phyloP scores from a whole-genome alignment of 371 early-diverging fungal species.

The Mortierella sp. region DNA sequence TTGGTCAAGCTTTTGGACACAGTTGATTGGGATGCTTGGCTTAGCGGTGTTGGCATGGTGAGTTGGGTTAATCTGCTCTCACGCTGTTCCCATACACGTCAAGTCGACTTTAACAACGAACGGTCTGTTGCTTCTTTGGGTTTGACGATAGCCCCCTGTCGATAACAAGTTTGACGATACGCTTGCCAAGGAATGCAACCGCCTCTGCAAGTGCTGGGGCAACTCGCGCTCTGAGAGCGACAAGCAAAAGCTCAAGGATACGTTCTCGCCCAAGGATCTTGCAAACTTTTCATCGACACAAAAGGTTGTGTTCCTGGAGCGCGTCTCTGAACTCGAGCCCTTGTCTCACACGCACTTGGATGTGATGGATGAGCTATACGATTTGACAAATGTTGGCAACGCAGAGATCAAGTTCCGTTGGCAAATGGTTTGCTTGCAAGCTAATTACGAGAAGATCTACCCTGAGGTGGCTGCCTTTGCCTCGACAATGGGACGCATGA shows the following conservation, averaged over 20 bases:
- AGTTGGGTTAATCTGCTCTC: constrained; percentile 10
- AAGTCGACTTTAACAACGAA: no score
- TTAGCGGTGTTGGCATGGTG: constrained; percentile 84
- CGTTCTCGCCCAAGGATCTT: constrained; percentile 70
- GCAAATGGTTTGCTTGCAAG: constrained; percentile 83
- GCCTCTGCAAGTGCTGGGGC: constrained; percentile 84
- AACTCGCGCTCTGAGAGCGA: constrained; percentile 59
- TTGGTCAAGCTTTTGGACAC: constrained; percentile 69
- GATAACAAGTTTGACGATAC: constrained; percentile 86
- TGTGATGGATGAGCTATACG: constrained; percentile 80
- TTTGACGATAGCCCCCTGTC: constrained; percentile 83
- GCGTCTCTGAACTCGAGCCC: constrained; percentile 75
- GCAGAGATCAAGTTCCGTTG: constrained; percentile 91
- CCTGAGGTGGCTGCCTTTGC: constrained; percentile 83
- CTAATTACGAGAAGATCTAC: constrained; percentile 81
- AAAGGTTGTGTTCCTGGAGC: constrained; percentile 88
- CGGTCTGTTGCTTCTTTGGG: constrained; percentile 1
- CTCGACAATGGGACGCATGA: constrained; percentile 94
- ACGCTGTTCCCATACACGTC: background rate
- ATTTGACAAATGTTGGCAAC: constrained; percentile 77
- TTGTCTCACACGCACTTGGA: constrained; percentile 70
- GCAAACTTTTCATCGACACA: constrained; percentile 77
- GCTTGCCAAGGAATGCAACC: constrained; percentile 84
- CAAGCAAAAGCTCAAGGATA: constrained; percentile 51
- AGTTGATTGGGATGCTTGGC: constrained; percentile 94